Evolutionary conservation across 768 basidiomycete genomes (phyloP).

Genomic region (Pisolithus microcarpus): DNA sequence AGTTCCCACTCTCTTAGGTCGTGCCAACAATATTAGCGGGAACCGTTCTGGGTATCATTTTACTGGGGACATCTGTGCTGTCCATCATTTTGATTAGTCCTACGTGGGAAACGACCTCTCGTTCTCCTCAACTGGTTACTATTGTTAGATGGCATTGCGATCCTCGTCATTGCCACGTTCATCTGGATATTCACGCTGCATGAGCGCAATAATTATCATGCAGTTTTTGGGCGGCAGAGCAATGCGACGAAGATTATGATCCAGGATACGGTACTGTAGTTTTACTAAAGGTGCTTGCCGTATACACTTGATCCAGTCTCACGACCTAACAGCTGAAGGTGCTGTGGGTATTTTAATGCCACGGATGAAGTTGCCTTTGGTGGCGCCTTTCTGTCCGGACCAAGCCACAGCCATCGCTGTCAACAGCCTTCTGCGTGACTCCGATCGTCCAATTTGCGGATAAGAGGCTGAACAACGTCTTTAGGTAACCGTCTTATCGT

Average conservation of each 20-base stretch:
- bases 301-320: background rate
- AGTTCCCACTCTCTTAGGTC: constrained; percentile 1
- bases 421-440: constrained; percentile 63
- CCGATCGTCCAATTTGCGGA: constrained; percentile 64
- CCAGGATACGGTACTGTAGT: constrained; percentile 63
- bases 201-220: constrained; percentile 62
- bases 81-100: constrained; percentile 67
- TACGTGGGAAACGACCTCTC: constrained; percentile 62
- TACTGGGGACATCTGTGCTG: constrained; percentile 60
- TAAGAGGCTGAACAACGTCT: constrained; percentile 67
- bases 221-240: constrained; percentile 44
- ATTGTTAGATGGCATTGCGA: constrained; percentile 52
- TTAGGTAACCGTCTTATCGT: constrained; percentile 53
- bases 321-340: constrained; percentile 50
- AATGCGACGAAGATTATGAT: constrained; percentile 44
- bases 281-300: background rate
- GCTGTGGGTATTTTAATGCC: constrained; percentile 82
- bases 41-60: constrained; percentile 55
- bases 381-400: constrained; percentile 54
- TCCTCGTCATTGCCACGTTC: constrained; percentile 59
- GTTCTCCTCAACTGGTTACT: constrained; percentile 73
- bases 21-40: constrained; percentile 44
- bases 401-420: constrained; percentile 28
- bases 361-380: constrained; percentile 52
- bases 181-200: constrained; percentile 79